phyloP scores from a whole-genome alignment of 768 basidiomycete genomes.

The Amanita molliuscula region DNA sequence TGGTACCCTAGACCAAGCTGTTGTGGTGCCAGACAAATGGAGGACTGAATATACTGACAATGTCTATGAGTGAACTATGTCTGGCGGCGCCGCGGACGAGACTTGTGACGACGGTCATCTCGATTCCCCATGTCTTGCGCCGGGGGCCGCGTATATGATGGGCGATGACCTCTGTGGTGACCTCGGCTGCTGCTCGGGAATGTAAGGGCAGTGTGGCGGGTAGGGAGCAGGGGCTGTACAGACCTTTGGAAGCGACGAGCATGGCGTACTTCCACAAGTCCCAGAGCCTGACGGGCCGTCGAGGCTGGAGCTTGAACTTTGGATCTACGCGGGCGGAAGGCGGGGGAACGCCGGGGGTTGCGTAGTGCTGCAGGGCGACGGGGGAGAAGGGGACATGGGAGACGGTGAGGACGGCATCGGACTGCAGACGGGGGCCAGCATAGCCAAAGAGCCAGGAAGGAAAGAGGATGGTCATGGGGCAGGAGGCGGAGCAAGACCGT shows the following conservation, averaged over 20 bases:
- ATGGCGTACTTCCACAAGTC: conserved; percentile 64
- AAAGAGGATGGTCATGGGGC: conserved; percentile 14
- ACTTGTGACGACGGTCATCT: conserved; percentile 83
- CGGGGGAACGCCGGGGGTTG: conserved; percentile 57
- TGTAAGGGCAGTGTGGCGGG: not conserved
- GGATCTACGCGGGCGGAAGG: conserved; percentile 67
- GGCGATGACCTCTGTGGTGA: conserved; percentile 59
- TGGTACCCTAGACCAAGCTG: conserved; percentile 26
- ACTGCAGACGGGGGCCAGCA: conserved; percentile 7
- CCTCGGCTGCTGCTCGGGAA: conserved; percentile 25
- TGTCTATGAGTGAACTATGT: conserved; percentile 77
- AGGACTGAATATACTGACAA: conserved; percentile 36
- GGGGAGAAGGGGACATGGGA: conserved; percentile 17
- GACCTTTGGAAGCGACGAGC: conserved; percentile 62
- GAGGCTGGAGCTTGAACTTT: conserved; percentile 48
- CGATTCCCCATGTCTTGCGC: conserved; percentile 86
- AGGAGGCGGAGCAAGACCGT: not conserved
- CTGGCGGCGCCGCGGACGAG: conserved; percentile 78
- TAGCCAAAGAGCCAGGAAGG: conserved; percentile 9
- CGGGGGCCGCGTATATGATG: conserved; percentile 84
- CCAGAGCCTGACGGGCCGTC: conserved; percentile 50
- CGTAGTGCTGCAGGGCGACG: conserved; percentile 41
- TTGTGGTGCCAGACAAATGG: not conserved
- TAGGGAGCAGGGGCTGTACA: conserved; percentile 5
- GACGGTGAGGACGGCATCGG: conserved; percentile 10